phyloP scores from a whole-genome alignment of 495 filamentous ascomycete species.

The Tuber melanosporum region DNA sequence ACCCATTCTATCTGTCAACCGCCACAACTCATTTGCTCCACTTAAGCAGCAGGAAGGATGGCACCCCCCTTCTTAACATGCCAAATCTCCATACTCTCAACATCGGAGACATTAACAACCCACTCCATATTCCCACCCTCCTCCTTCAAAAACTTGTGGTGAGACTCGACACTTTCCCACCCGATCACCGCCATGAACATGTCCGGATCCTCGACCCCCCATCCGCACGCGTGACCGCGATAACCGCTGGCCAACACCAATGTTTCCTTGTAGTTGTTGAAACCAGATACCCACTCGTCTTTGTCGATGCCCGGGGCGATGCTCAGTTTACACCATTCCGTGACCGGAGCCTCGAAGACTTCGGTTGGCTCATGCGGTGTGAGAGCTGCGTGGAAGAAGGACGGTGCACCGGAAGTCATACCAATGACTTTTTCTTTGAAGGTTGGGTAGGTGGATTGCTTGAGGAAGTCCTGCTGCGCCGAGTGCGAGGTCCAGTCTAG shows the following conservation, averaged over 20 bases:
- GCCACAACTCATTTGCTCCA: not conserved
- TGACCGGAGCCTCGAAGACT: constrained; percentile 4
- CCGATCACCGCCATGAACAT: constrained; percentile 22
- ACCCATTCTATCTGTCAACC: not conserved
- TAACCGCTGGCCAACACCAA: constrained; percentile 21
- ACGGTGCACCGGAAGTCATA: not conserved
- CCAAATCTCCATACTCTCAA: constrained; percentile 9
- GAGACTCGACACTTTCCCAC: constrained; percentile 34
- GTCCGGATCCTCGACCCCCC: constrained; percentile 28
- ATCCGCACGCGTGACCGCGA: constrained; percentile 22
- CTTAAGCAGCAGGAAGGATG: constrained; percentile 1
- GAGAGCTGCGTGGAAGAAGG: constrained; percentile 22
- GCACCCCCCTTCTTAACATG: constrained; percentile 11
- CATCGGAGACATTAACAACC: not conserved
- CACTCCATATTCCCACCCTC: constrained; percentile 14
- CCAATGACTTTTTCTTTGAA: constrained; percentile 2
- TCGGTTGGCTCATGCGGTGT: constrained; percentile 19
- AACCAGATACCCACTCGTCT: constrained; percentile 17
- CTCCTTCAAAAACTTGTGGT: constrained; percentile 18
- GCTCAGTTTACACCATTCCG: constrained; percentile 22
- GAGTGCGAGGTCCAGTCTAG: not conserved
- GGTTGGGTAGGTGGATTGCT: not conserved
- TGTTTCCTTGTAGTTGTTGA: constrained; percentile 12
- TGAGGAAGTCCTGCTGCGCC: not conserved
- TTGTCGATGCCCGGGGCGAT: constrained; percentile 10